phyloP scores from a whole-genome alignment of 257 asterid genomes.

The Agastache rugosa region DNA sequence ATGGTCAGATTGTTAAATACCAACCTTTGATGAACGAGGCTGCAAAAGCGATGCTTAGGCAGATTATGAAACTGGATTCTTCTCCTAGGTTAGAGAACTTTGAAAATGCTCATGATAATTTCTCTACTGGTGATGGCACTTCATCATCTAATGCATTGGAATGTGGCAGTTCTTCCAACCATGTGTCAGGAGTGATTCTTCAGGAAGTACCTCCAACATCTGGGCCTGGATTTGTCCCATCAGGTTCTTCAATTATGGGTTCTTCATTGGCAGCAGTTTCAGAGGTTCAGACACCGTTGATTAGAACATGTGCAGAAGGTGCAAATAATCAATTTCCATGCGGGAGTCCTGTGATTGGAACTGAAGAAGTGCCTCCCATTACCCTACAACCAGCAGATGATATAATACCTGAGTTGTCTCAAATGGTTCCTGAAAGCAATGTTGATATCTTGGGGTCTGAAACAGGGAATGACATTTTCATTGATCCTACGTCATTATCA shows the following conservation, averaged over 20 bases:
- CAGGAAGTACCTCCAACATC: slow-evolving; percentile 66
- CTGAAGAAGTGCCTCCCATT: slow-evolving; percentile 46
- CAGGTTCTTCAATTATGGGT: slow-evolving; percentile 37
- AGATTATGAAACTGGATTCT: slow-evolving; percentile 71
- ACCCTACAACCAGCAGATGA: slow-evolving; percentile 52
- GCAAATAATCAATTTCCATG: slow-evolving; percentile 35
- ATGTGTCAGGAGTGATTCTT: slow-evolving; percentile 67
- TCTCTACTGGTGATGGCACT: slow-evolving; percentile 54
- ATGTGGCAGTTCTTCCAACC: slow-evolving; percentile 43
- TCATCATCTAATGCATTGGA: slow-evolving; percentile 46
- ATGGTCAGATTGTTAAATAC: slow-evolving; percentile 84
- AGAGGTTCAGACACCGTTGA: slow-evolving; percentile 48
- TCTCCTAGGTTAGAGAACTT: slow-evolving; percentile 65
- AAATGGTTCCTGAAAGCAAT: slow-evolving; percentile 50
- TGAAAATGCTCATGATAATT: slow-evolving; percentile 52
- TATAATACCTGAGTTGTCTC: slow-evolving; percentile 56
- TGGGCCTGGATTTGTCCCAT: slow-evolving; percentile 47
- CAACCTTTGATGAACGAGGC: slow-evolving; percentile 88
- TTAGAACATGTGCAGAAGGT: slow-evolving; percentile 45
- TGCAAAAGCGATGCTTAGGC: slow-evolving; percentile 77
- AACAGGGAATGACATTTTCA: slow-evolving; percentile 37
- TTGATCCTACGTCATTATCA: slow-evolving; percentile 52
- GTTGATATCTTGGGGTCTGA: slow-evolving; percentile 50
- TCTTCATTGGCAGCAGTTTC: slow-evolving; percentile 42
- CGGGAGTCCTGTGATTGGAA: slow-evolving; percentile 39